phyloP scores from a whole-genome alignment of 768 basidiomycete species.

The Tylopilus plumbeoviolaceoides region DNA sequence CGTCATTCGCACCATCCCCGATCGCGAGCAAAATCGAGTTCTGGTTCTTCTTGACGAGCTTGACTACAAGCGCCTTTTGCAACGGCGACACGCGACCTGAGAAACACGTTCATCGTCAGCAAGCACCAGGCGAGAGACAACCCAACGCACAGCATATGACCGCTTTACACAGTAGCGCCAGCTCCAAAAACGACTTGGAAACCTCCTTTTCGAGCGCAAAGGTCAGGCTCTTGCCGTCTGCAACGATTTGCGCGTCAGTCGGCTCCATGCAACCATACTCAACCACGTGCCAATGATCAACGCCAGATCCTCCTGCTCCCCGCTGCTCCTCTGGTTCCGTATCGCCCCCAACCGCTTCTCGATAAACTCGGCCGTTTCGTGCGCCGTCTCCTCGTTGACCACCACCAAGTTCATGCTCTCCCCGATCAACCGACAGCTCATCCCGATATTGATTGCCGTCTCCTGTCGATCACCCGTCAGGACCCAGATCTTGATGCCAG shows the following conservation, averaged over 20 bases:
- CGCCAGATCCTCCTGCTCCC: slow-evolving; percentile 93
- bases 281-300: slow-evolving; percentile 76
- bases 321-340: slow-evolving; percentile 85
- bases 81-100: slow-evolving; percentile 91
- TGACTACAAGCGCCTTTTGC: slow-evolving; percentile 96
- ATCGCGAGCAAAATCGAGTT: slow-evolving; percentile 94
- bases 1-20: slow-evolving; percentile 97
- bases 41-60: slow-evolving; percentile 97
- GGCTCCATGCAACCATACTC: too few relatives aligned
- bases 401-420: slow-evolving; percentile 99
- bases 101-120: background rate
- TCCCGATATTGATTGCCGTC: slow-evolving; percentile 98
- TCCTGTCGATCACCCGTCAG: slow-evolving; percentile 97
- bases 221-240: slow-evolving; percentile 92
- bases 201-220: slow-evolving; percentile 93
- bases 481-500: slow-evolving; percentile 99
- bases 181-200: slow-evolving; percentile 85
- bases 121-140: background rate
- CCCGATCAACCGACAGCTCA: slow-evolving; percentile 94
- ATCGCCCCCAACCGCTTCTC: slow-evolving; percentile 87
- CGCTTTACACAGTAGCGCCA: slow-evolving; percentile 97
- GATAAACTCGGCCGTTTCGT: slow-evolving; percentile 81
- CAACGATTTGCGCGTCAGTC: background rate
- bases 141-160: slow-evolving; percentile 84
- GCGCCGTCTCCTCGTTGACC: slow-evolving; percentile 84